These are phyloP conservation scores for Musa troglodytarum DNA, from an alignment of 176 grass and related monocot species.

Conservation along the genomic window DNA sequence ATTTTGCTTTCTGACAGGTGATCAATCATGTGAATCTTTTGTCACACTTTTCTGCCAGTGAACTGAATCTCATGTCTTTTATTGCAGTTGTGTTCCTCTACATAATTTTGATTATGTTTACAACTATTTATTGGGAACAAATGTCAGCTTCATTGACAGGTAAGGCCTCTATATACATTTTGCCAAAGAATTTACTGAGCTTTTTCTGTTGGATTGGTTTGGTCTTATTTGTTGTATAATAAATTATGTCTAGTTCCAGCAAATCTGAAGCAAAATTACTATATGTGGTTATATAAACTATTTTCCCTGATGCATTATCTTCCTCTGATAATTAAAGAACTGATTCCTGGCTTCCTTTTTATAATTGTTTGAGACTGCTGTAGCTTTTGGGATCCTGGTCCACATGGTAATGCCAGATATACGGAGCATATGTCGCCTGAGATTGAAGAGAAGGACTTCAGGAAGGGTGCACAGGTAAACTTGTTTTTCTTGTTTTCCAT, in stretches of 20 bases:
- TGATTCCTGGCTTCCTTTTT: not conserved
- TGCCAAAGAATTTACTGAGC: not conserved
- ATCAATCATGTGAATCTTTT: slow-evolving; percentile 15
- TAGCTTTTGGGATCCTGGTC: slow-evolving; percentile 87
- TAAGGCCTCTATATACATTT: slow-evolving; percentile 32
- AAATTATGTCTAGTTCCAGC: not conserved
- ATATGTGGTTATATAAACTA: not conserved
- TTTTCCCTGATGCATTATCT: too few species aligned
- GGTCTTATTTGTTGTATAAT: not conserved
- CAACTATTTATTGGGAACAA: slow-evolving; percentile 84
- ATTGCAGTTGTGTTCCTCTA: slow-evolving; percentile 72
- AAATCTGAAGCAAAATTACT: not conserved
- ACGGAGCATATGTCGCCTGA: slow-evolving; percentile 66
- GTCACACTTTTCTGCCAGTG: slow-evolving; percentile 22
- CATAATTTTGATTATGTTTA: slow-evolving; percentile 88
- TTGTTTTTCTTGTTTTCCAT: slow-evolving; percentile 9
- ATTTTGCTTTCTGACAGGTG: slow-evolving; percentile 92
- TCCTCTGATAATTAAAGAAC: not conserved
- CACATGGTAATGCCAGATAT: slow-evolving; percentile 89
- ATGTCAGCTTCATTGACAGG: slow-evolving; percentile 80
- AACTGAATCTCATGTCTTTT: slow-evolving; percentile 31
- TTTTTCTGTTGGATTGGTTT: slow-evolving; percentile 18
- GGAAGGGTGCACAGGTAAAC: slow-evolving; percentile 89
- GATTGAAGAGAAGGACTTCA: slow-evolving; percentile 66
- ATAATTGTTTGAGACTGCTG: slow-evolving; percentile 10